Conservation (phyloP, 345 rosid genomes). For the Corchorus olitorius region DNA sequence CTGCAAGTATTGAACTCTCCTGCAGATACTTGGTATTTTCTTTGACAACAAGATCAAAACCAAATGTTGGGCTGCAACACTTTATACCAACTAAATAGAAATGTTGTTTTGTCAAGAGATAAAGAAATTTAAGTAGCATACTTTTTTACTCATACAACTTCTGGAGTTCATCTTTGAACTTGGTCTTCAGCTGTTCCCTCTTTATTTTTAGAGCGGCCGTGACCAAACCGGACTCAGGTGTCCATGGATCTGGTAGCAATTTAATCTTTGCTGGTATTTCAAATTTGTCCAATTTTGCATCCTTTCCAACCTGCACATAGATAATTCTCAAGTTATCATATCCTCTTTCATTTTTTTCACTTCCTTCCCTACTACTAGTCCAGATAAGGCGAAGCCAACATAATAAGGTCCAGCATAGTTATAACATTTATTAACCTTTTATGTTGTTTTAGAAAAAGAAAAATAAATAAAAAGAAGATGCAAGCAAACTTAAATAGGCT, state of each 20-base stretch:
- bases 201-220: conserved; percentile 76
- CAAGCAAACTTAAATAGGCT: not conserved
- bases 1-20: no score
- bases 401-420: not conserved
- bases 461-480: not conserved
- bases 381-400: not conserved
- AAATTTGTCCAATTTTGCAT: conserved; percentile 67
- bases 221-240: conserved; percentile 77
- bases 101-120: not conserved
- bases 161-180: conserved; percentile 66
- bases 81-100: not conserved
- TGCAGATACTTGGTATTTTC: no score
- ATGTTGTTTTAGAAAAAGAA: not conserved
- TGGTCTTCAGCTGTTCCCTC: conserved; percentile 70
- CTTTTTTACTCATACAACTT: conserved; percentile 51
- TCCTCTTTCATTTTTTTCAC: not conserved
- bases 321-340: not conserved
- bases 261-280: conserved; percentile 80
- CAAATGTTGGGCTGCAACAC: not conserved
- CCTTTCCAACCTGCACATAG: conserved; percentile 60
- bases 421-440: not conserved
- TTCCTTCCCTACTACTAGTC: not conserved
- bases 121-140: not conserved
- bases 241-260: conserved; percentile 76
- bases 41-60: not conserved